These are phyloP conservation scores for Adiantum capillusveneris DNA, from an alignment of 75 land plant species.

Conservation along the genomic window DNA sequence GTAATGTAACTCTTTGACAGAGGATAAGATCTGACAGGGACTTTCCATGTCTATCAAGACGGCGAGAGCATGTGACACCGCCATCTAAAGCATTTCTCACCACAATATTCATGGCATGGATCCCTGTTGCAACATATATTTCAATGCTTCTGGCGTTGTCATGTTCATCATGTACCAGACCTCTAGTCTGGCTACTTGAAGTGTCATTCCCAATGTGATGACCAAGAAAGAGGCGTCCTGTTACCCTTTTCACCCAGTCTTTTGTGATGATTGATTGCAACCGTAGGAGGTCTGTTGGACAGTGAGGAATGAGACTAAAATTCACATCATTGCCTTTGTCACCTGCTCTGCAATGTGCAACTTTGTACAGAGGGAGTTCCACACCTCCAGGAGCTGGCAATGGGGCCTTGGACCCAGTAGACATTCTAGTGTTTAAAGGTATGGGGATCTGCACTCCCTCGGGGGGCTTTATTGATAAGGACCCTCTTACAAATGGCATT, in stretches of 20 bases:
- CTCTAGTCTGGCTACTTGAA: not conserved
- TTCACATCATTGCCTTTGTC: constrained; percentile 94
- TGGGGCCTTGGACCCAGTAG: not conserved
- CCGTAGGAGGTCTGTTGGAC: constrained; percentile 54
- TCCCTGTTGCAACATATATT: constrained; percentile 67
- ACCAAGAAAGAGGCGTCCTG: constrained; percentile 21
- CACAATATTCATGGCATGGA: constrained; percentile 75
- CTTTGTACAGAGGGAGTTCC: constrained; percentile 56
- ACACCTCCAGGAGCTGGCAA: constrained; percentile 44
- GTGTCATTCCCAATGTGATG: not conserved
- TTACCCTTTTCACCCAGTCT: constrained; percentile 60
- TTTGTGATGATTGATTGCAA: constrained; percentile 64
- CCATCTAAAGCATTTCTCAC: constrained; percentile 87
- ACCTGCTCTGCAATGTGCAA: constrained; percentile 82
- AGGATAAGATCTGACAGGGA: constrained; percentile 74
- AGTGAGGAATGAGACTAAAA: constrained; percentile 84
- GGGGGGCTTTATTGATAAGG: no score
- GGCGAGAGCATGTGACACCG: constrained; percentile 87
- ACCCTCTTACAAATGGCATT: no score
- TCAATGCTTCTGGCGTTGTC: constrained; percentile 28
- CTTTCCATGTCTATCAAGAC: constrained; percentile 94
- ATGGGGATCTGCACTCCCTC: no score
- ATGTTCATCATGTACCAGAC: not conserved
- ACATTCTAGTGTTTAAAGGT: no score
- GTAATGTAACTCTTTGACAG: constrained; percentile 51